Evolutionary conservation across 2,329 filamentous ascomycete species (phyloP), one percentile per base, ranked within the genome.

Genomic region (Pseudogymnoascus pannorum): DNA sequence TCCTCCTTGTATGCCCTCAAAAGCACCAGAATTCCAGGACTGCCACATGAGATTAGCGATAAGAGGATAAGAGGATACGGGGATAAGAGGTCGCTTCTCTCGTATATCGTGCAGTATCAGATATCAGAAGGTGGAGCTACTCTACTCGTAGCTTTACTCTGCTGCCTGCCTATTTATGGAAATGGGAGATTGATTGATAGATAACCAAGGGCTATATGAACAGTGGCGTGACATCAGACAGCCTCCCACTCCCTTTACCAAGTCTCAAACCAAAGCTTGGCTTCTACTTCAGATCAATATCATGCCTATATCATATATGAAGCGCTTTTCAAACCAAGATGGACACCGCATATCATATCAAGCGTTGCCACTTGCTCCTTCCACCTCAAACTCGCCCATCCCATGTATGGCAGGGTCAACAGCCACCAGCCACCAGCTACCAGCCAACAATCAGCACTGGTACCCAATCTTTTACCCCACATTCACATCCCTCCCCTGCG

Each of bases 391-490:
- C 29, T 31, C 29, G 29, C 29, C 29, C 29, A 31, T 26, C 9
- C n/a, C 48, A 54, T 16, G n/a, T n/a, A n/a, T n/a, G n/a, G 12
- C 26, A 14, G 26, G 48, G 33, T 54, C 48, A 54, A 54, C 26
- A 42, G 38, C 18, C n/a, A n/a, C n/a, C n/a, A n/a, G n/a, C n/a
- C n/a, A n/a, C n/a, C n/a, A n/a, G n/a, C n/a, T n/a, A n/a, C n/a
- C 29, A 31, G 29, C 29, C 29, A 31, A 31, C 38, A 42, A 42
- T 2, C 18, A n/a, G 12, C 14, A 16, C 16, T 54, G 48, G 48
- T 54, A 54, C 48, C 48, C 48, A 54, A 54, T 54, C 4, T 33
- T 36, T 20, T 54, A 54, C 48, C 48, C 48, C 48, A 33, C 48
- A 54, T 54, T 14, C 8, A 51, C 14, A 20, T 20, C 26, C 48